phyloP scores from a whole-genome alignment of 2,329 filamentous ascomycete species.

The Dendryphion nanum region DNA sequence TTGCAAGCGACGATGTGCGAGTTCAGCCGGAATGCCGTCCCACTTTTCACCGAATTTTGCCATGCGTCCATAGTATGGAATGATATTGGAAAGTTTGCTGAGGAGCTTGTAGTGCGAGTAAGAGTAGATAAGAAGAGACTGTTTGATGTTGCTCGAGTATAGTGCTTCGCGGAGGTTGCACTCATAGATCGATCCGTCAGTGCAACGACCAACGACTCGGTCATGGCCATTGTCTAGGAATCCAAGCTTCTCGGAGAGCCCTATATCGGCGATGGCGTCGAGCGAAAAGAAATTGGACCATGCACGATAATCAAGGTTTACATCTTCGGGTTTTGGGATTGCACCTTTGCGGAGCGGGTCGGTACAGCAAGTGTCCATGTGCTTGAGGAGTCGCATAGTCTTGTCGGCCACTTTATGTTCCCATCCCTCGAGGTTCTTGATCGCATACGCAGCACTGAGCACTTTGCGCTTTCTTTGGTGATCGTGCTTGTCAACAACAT shows the following conservation, averaged over 20 bases:
- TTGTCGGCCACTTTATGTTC: slow-evolving; percentile 57
- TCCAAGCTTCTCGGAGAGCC: slow-evolving; percentile 51
- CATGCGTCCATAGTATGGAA: slow-evolving; percentile 46
- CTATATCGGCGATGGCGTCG: slow-evolving; percentile 58
- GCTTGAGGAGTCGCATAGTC: slow-evolving; percentile 43
- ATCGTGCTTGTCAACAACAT: slow-evolving; percentile 53
- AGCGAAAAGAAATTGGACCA: slow-evolving; percentile 58
- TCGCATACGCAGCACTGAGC: slow-evolving; percentile 51
- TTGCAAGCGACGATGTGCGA: slow-evolving; percentile 44
- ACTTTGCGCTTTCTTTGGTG: slow-evolving; percentile 54
- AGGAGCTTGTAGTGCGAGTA: slow-evolving; percentile 53
- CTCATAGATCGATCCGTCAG: slow-evolving; percentile 48
- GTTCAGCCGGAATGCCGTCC: slow-evolving; percentile 50
- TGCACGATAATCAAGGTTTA: slow-evolving; percentile 51
- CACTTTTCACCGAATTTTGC: slow-evolving; percentile 43
- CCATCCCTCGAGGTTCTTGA: slow-evolving; percentile 56
- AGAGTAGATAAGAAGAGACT: slow-evolving; percentile 51
- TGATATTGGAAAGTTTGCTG: slow-evolving; percentile 47
- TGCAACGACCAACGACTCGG: slow-evolving; percentile 41
- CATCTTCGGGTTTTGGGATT: slow-evolving; percentile 34
- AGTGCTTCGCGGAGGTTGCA: slow-evolving; percentile 52
- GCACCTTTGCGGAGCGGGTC: slow-evolving; percentile 25
- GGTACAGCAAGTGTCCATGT: slow-evolving; percentile 46
- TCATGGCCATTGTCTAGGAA: slow-evolving; percentile 54
- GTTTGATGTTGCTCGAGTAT: slow-evolving; percentile 51